Evolutionary conservation across 2,329 filamentous ascomycete species (phyloP).

Genomic region (Pestalotiopsis sp.): DNA sequence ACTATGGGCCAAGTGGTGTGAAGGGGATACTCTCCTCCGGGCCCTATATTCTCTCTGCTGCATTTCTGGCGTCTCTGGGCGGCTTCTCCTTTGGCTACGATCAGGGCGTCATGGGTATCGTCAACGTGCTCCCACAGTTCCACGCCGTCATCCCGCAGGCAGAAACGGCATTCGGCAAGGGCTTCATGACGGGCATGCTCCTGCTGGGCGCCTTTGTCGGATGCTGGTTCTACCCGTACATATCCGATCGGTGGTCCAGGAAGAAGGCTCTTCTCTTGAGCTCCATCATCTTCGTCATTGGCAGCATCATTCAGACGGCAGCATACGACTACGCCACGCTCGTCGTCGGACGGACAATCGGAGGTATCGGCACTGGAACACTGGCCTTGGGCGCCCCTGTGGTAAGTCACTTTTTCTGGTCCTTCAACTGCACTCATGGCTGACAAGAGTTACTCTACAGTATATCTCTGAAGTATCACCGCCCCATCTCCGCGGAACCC

Average conservation of each 20-base stretch:
- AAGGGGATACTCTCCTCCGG: background rate
- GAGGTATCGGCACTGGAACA: conserved; percentile 32
- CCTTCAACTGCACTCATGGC: background rate
- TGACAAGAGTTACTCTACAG: conserved; percentile 8
- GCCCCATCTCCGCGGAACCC: conserved; percentile 39
- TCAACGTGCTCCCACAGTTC: conserved; percentile 48
- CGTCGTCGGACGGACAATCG: conserved; percentile 30
- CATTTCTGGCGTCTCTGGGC: conserved; percentile 44
- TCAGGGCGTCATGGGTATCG: conserved; percentile 40
- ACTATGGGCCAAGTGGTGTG: conserved; percentile 1
- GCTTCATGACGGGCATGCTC: conserved; percentile 46
- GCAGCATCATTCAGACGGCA: conserved; percentile 41
- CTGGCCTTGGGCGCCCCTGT: conserved; percentile 23
- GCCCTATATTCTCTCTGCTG: conserved; percentile 43
- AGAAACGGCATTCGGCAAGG: conserved; percentile 36
- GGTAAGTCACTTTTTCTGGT: conserved; percentile 14
- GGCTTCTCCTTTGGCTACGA: conserved; percentile 50
- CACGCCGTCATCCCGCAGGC: conserved; percentile 37
- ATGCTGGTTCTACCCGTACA: conserved; percentile 34
- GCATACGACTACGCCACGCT: conserved; percentile 27
- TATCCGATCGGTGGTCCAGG: conserved; percentile 43
- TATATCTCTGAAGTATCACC: conserved; percentile 37
- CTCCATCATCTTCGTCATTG: conserved; percentile 41
- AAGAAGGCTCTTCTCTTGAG: conserved; percentile 44
- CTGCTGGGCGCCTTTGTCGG: conserved; percentile 41